Percentiles rank a stretch among this genome's conserved stretches.
Conservation (phyloP, 352 stramenopile species). For the Globisporangium spinosum region DNA sequence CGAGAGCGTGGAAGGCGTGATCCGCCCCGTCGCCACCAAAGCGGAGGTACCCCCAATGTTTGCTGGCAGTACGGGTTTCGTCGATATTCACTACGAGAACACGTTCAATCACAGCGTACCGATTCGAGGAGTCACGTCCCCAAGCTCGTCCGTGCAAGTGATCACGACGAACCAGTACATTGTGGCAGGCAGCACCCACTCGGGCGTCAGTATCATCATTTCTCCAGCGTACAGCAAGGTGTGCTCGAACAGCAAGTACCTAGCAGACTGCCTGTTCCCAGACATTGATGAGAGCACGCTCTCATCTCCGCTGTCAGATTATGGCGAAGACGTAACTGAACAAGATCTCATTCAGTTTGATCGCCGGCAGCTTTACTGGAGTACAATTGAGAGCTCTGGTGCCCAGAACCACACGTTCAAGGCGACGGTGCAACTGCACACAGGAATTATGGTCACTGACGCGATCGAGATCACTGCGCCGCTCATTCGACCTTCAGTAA, state of each 20-base stretch:
- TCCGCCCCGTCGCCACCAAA: constrained; percentile 26
- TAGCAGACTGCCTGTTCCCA: constrained; percentile 39
- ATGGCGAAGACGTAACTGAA: constrained; percentile 29
- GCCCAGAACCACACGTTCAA: constrained; percentile 10
- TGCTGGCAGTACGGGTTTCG: constrained; percentile 23
- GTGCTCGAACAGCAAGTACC: constrained; percentile 27
- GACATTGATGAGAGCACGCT: neutral
- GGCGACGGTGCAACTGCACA: constrained; percentile 30
- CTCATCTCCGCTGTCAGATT: constrained; percentile 31
- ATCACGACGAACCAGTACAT: constrained; percentile 5
- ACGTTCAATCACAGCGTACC: constrained; percentile 37
- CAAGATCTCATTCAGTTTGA: constrained; percentile 31
- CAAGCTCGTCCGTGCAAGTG: constrained; percentile 6
- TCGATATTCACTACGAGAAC: constrained; percentile 41
- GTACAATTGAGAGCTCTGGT: neutral
- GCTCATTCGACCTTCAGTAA: constrained; percentile 34
- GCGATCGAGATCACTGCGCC: constrained; percentile 30
- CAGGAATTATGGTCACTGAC: constrained; percentile 31
- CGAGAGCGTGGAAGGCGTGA: constrained; percentile 28
- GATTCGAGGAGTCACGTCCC: constrained; percentile 13
- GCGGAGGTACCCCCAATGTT: constrained; percentile 39
- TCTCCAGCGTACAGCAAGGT: constrained; percentile 26
- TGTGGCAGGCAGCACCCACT: neutral
- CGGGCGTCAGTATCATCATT: constrained; percentile 23
- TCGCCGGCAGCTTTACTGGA: constrained; percentile 35